These are phyloP conservation scores for Borovskyia barvae DNA, from an alignment of 208 protist genomes.

Conservation along the genomic window DNA sequence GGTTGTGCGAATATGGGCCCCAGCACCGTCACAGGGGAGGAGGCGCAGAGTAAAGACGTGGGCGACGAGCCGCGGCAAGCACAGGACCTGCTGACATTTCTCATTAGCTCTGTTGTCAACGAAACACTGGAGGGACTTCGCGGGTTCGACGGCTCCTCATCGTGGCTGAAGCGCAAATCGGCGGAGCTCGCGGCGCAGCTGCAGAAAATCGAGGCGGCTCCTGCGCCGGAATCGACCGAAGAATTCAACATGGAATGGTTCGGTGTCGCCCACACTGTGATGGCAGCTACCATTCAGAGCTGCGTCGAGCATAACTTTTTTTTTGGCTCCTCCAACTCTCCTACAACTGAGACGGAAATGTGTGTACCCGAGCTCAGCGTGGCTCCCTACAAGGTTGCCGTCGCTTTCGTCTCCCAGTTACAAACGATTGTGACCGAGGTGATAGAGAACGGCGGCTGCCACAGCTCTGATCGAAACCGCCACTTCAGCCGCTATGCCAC, in stretches of 20 bases:
- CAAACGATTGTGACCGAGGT: constrained; percentile 29
- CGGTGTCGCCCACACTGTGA: constrained; percentile 30
- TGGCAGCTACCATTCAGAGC: constrained; percentile 20
- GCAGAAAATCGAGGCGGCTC: constrained; percentile 5
- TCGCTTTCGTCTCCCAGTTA: constrained; percentile 22
- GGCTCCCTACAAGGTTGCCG: constrained; percentile 15
- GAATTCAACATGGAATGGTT: constrained; percentile 44
- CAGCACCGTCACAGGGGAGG: no score
- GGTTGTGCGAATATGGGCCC: no score
- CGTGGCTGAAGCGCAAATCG: constrained; percentile 25
- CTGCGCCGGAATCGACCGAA: constrained; percentile 19
- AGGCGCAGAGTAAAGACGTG: neutral
- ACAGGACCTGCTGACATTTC: constrained; percentile 5
- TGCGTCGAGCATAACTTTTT: constrained; percentile 8
- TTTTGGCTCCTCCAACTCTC: neutral
- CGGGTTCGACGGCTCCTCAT: constrained; percentile 25
- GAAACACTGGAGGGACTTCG: constrained; percentile 25
- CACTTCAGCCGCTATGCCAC: constrained; percentile 23
- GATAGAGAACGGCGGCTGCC: constrained; percentile 24
- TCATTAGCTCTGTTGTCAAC: constrained; percentile 14
- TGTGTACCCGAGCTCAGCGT: neutral
- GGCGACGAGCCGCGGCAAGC: neutral
- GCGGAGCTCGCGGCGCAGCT: constrained; percentile 15
- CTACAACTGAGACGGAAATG: neutral
- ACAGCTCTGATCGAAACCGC: constrained; percentile 4